Conservation (phyloP, 2,329 filamentous ascomycete species). For the Fusarium aywerte region DNA sequence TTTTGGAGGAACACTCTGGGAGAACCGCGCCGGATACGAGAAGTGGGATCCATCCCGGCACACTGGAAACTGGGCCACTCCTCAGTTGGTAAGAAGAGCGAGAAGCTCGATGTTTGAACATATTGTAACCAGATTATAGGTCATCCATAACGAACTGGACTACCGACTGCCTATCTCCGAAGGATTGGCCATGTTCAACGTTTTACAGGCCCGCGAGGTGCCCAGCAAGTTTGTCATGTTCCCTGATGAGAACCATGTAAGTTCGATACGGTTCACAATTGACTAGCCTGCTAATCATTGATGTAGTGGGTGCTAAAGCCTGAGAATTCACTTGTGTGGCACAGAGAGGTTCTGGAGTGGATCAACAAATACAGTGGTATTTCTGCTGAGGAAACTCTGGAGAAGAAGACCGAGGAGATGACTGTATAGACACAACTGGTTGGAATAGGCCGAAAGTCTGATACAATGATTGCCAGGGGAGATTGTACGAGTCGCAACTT, state of each 20-base stretch:
- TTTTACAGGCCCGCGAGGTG: slow-evolving; percentile 78
- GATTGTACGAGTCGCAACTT: not conserved
- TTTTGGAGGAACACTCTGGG: slow-evolving; percentile 71
- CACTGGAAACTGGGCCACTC: slow-evolving; percentile 81
- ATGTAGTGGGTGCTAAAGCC: slow-evolving; percentile 83
- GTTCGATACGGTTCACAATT: slow-evolving; percentile 19
- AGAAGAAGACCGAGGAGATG: slow-evolving; percentile 36
- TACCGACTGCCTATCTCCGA: slow-evolving; percentile 89
- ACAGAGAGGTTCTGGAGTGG: slow-evolving; percentile 84
- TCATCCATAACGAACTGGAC: slow-evolving; percentile 89
- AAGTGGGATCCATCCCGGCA: slow-evolving; percentile 75
- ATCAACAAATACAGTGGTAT: slow-evolving; percentile 71
- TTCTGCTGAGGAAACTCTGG: slow-evolving; percentile 39
- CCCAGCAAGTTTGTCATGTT: slow-evolving; percentile 84
- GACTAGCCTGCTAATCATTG: not conserved
- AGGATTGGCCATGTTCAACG: slow-evolving; percentile 86
- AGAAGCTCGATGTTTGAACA: too few species aligned
- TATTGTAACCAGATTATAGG: slow-evolving; percentile 40
- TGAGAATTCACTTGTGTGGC: slow-evolving; percentile 92
- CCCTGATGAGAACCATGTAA: slow-evolving; percentile 74
- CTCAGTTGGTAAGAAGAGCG: slow-evolving; percentile 72
- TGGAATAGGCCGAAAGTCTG: not conserved
- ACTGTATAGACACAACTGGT: slow-evolving; percentile 13
- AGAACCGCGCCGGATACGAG: slow-evolving; percentile 71
- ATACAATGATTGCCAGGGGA: not conserved